A percentile compares a stretch with the other conserved stretches of the same genome.
These are phyloP conservation scores for Hyphopichia khmerensis DNA, from an alignment of 1,139 yeast species.

Conservation along the genomic window DNA sequence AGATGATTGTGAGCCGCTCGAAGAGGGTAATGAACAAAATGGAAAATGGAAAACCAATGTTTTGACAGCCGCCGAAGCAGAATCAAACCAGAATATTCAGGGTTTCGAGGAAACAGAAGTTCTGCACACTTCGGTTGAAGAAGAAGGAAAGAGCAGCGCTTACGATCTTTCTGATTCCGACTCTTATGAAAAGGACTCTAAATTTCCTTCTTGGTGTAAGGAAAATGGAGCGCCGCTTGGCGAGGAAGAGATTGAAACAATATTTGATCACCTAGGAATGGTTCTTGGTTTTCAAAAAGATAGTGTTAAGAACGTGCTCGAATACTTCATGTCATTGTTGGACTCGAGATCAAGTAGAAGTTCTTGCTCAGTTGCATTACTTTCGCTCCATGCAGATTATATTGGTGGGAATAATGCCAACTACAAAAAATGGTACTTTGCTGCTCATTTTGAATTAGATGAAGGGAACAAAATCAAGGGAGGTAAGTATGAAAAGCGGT, in stretches of 20 bases:
- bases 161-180: too few species aligned
- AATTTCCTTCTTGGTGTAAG: conserved; percentile 25
- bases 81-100: too few species aligned
- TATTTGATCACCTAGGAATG: conserved; percentile 19
- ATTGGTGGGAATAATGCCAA: conserved; percentile 42
- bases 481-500: conserved; percentile 9
- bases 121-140: too few species aligned
- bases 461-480: conserved; percentile 8
- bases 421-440: conserved; percentile 43
- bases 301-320: conserved; percentile 35
- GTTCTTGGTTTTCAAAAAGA: conserved; percentile 38
- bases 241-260: conserved; percentile 17
- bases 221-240: conserved; percentile 29
- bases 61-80: too few species aligned
- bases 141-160: too few species aligned
- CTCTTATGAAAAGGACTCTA: too few species aligned
- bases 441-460: conserved; percentile 27
- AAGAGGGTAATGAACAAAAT: too few species aligned
- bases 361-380: conserved; percentile 32
- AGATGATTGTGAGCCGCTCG: too few species aligned
- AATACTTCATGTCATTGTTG: conserved; percentile 37
- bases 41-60: too few species aligned
- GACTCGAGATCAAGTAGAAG: conserved; percentile 43
- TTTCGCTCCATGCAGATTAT: conserved; percentile 41
- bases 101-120: too few species aligned